Evolutionary conservation across 2,329 filamentous ascomycete species (phyloP).

Genomic region (Huntiella bhutanensis): DNA sequence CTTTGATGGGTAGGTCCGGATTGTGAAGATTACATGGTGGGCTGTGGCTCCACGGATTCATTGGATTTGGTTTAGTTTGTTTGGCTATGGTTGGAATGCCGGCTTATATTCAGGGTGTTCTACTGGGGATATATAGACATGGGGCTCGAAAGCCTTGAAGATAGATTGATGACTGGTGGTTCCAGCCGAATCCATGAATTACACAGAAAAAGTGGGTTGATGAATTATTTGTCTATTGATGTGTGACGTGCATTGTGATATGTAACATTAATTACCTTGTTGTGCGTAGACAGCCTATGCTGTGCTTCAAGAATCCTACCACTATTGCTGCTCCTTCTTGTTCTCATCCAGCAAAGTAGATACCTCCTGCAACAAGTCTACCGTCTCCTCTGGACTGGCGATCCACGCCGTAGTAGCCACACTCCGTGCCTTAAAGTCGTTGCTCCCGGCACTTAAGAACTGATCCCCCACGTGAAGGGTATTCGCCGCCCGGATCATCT

Average conservation of each 20-base stretch:
- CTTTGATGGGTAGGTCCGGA: conserved; percentile 15
- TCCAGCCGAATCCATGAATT: not conserved
- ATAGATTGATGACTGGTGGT: not conserved
- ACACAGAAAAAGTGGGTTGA: not conserved
- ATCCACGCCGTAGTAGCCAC: conserved; percentile 97
- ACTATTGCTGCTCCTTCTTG: no score
- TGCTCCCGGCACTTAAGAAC: conserved; percentile 84
- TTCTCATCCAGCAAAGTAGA: conserved; percentile 35
- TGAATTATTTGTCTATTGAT: no score
- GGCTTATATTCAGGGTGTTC: not conserved
- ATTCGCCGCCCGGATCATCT: conserved; percentile 47
- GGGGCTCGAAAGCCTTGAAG: not conserved
- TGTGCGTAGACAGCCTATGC: no score
- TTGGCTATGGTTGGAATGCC: not conserved
- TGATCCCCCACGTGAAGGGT: conserved; percentile 94
- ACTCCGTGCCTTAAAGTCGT: conserved; percentile 87
- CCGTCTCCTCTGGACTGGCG: conserved; percentile 77
- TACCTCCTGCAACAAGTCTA: conserved; percentile 73
- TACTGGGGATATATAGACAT: not conserved
- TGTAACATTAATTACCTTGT: no score
- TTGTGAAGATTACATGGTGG: not conserved
- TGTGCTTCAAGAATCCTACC: no score
- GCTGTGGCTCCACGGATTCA: not conserved
- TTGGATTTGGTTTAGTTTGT: not conserved
- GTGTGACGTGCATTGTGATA: no score